Evolutionary conservation across 495 filamentous ascomycete species (phyloP).

Genomic region (Aspergillus sclerotioniger): DNA sequence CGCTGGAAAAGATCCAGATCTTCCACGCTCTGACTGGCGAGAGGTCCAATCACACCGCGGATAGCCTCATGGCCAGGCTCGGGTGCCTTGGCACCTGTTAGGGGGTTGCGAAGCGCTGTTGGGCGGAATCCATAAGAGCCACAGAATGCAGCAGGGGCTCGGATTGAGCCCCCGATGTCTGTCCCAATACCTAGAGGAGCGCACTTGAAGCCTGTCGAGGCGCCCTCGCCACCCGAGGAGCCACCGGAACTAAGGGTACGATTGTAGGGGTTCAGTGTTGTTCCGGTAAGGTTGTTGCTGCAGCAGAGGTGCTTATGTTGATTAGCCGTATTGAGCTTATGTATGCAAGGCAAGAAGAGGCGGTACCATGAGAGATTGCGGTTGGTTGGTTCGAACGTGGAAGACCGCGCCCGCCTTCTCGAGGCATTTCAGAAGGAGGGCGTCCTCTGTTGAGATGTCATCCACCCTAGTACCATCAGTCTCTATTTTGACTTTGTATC

Average conservation of each 20-base stretch:
- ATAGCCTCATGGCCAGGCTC: slow-evolving; percentile 60
- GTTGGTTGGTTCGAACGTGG: slow-evolving; percentile 65
- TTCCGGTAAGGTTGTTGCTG: slow-evolving; percentile 63
- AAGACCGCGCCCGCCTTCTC: slow-evolving; percentile 53
- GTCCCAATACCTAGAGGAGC: slow-evolving; percentile 65
- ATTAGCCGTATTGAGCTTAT: slow-evolving; percentile 8
- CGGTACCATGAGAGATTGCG: slow-evolving; percentile 46
- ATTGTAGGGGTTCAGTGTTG: slow-evolving; percentile 63
- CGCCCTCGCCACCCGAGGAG: slow-evolving; percentile 67
- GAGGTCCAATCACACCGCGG: slow-evolving; percentile 58
- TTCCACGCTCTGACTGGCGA: slow-evolving; percentile 56
- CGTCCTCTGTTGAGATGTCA: slow-evolving; percentile 34
- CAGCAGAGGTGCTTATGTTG: slow-evolving; percentile 40
- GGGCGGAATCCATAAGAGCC: slow-evolving; percentile 60
- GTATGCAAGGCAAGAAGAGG: not conserved
- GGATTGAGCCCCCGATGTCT: slow-evolving; percentile 62
- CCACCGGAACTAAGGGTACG: slow-evolving; percentile 56
- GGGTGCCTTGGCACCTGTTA: slow-evolving; percentile 37
- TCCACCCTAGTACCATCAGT: slow-evolving; percentile 28
- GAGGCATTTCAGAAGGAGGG: slow-evolving; percentile 33
- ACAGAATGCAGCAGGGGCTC: slow-evolving; percentile 58
- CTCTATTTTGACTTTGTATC: not conserved
- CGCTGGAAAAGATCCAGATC: slow-evolving; percentile 66
- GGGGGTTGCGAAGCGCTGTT: slow-evolving; percentile 53
- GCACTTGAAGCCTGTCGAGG: slow-evolving; percentile 60